Conservation (phyloP, 305 asterid genomes). For the Solanum hybrid region DNA sequence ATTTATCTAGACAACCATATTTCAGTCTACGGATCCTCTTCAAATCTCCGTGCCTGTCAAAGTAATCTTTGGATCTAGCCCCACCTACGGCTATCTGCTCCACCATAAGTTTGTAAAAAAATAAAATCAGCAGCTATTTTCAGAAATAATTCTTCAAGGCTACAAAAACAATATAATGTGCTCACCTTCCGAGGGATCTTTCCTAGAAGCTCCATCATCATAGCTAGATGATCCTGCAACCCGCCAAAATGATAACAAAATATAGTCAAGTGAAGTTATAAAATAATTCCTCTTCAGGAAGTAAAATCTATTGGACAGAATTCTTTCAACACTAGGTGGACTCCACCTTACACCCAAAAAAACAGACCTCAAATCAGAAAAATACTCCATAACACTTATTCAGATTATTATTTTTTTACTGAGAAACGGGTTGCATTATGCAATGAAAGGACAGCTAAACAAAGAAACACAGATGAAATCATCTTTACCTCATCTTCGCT, state of each 20-base stretch:
- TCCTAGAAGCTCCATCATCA: conserved; percentile 94
- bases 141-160: conserved; percentile 1
- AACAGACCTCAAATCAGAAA: background rate
- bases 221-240: conserved; percentile 83
- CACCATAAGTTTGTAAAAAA: conserved; percentile 4
- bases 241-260: background rate
- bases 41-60: conserved; percentile 81
- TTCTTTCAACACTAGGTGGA: background rate
- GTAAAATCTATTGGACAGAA: background rate
- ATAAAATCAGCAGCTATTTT: conserved; percentile 7
- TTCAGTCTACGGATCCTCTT: conserved; percentile 90
- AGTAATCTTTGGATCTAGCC: conserved; percentile 77
- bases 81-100: conserved; percentile 66
- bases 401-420: background rate
- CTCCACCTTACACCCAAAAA: background rate
- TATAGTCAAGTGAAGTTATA: background rate
- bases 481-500: conserved; percentile 81
- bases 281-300: background rate
- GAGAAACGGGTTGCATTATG: background rate
- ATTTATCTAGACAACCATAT: conserved; percentile 51
- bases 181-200: conserved; percentile 85
- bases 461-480: background rate
- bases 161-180: background rate
- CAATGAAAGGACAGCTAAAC: background rate
- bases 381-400: background rate